Conservation (phyloP, 306 rosid species). For the Senna siamea region DNA sequence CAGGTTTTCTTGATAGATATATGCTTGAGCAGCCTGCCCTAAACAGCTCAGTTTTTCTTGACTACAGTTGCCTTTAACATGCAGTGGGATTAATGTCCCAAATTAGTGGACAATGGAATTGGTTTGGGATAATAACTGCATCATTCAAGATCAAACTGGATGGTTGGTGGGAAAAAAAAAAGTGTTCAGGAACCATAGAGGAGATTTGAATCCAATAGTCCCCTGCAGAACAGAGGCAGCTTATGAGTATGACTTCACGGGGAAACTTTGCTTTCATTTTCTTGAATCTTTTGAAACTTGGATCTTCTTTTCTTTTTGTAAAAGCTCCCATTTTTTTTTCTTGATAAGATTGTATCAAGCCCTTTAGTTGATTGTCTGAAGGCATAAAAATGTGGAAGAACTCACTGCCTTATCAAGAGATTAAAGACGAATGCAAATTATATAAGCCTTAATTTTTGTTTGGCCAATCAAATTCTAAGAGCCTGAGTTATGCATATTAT, state of each 20-base stretch:
- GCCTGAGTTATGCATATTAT: neutral
- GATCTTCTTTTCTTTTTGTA: neutral
- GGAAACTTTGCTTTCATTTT: slow-evolving; percentile 7
- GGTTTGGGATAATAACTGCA: slow-evolving; percentile 23
- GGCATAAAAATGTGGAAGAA: slow-evolving; percentile 20
- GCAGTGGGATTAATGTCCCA: slow-evolving; percentile 13
- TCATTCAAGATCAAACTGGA: slow-evolving; percentile 23
- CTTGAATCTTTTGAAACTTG: slow-evolving; percentile 19
- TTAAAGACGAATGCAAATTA: neutral
- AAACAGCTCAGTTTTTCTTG: no score
- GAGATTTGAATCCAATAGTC: slow-evolving; percentile 28
- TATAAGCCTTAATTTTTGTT: neutral
- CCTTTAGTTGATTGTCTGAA: slow-evolving; percentile 6
- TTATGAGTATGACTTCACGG: slow-evolving; percentile 32
- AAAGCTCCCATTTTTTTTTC: neutral
- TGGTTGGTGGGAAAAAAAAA: slow-evolving; percentile 26
- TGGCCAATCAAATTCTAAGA: neutral
- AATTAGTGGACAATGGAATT: slow-evolving; percentile 3
- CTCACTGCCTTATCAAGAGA: slow-evolving; percentile 17
- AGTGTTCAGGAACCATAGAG: slow-evolving; percentile 24
- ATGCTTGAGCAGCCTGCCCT: slow-evolving; percentile 27
- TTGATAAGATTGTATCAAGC: neutral
- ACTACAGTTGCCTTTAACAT: slow-evolving; percentile 23
- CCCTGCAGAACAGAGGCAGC: slow-evolving; percentile 24
- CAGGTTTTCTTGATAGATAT: slow-evolving; percentile 25